Conservation (phyloP, 495 filamentous ascomycete species). For the Penicillium salamii region DNA sequence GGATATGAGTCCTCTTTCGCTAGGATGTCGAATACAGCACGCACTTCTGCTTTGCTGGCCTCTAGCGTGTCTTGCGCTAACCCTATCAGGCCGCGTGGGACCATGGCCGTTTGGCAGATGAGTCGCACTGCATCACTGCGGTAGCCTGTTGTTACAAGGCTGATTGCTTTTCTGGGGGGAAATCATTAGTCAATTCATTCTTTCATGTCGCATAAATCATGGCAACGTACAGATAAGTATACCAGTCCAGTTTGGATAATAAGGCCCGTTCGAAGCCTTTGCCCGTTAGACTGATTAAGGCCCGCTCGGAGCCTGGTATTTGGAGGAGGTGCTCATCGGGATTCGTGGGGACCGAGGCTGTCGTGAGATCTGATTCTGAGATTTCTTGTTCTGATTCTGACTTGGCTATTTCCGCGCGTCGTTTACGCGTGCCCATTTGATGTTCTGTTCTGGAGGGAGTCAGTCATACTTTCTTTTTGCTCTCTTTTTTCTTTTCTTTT, state of each 20-base stretch:
- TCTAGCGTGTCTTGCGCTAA: constrained; percentile 64
- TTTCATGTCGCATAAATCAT: too few relatives aligned
- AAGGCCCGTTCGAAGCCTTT: constrained; percentile 65
- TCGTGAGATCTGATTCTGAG: constrained; percentile 15
- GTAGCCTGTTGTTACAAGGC: constrained; percentile 61
- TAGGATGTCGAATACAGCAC: constrained; percentile 50
- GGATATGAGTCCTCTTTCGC: constrained; percentile 51
- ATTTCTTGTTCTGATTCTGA: constrained; percentile 2
- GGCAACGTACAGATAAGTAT: constrained; percentile 57
- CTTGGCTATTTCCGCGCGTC: constrained; percentile 37
- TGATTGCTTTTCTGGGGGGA: constrained; percentile 54
- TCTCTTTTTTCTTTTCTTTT: neutral
- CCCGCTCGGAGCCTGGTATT: constrained; percentile 59
- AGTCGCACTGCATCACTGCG: constrained; percentile 64
- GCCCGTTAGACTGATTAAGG: constrained; percentile 70
- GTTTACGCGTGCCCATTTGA: constrained; percentile 63
- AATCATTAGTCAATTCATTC: too few relatives aligned
- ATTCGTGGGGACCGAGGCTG: constrained; percentile 31
- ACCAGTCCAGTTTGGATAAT: constrained; percentile 65
- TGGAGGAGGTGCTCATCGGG: constrained; percentile 47
- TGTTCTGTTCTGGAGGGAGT: constrained; percentile 61
- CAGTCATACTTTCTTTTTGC: neutral
- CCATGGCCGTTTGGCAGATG: constrained; percentile 66
- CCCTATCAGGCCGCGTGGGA: constrained; percentile 62
- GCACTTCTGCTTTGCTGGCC: constrained; percentile 60